A percentile compares a stretch with the other conserved stretches of the same genome.
Conservation (phyloP, 352 stramenopile genomes). For the Phytophthora pisi region DNA sequence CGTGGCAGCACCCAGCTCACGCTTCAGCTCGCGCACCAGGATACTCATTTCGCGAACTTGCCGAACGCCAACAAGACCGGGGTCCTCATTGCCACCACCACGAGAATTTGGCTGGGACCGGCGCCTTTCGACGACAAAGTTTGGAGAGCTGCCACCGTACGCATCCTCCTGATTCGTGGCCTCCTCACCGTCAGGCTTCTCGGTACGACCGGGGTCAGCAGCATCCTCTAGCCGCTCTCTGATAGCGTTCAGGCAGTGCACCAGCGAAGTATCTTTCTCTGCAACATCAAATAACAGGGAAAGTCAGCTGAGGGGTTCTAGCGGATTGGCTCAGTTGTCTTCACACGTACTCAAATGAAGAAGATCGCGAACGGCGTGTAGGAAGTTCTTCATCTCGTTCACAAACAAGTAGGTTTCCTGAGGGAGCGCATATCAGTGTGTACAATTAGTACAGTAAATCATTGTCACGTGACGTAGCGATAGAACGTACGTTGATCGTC, state of each 20-base stretch:
- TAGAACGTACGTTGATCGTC: conserved; percentile 83
- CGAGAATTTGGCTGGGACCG: conserved; percentile 8
- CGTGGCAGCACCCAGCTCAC: conserved; percentile 71
- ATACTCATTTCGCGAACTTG: conserved; percentile 81
- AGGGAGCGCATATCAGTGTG: neutral
- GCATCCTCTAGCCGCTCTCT: conserved; percentile 41
- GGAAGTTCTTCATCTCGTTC: conserved; percentile 89
- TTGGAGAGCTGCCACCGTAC: conserved; percentile 28
- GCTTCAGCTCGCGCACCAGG: conserved; percentile 74
- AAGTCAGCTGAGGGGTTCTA: neutral
- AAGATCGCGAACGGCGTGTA: conserved; percentile 60
- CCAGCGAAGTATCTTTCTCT: conserved; percentile 56
- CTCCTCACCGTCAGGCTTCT: conserved; percentile 4
- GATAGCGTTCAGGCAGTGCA: conserved; percentile 57
- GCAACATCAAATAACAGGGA: neutral
- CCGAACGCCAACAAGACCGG: conserved; percentile 57
- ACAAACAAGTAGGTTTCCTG: conserved; percentile 86
- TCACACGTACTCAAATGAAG: conserved; percentile 68
- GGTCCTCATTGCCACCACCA: conserved; percentile 14
- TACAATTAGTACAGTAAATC: conserved; percentile 1
- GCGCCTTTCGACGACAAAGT: conserved; percentile 72
- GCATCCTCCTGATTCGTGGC: conserved; percentile 19
- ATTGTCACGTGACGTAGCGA: neutral
- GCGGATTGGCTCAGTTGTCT: neutral
- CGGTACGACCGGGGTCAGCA: conserved; percentile 2